Conservation (phyloP, 352 stramenopile genomes). For the Lagenidium giganteum region DNA sequence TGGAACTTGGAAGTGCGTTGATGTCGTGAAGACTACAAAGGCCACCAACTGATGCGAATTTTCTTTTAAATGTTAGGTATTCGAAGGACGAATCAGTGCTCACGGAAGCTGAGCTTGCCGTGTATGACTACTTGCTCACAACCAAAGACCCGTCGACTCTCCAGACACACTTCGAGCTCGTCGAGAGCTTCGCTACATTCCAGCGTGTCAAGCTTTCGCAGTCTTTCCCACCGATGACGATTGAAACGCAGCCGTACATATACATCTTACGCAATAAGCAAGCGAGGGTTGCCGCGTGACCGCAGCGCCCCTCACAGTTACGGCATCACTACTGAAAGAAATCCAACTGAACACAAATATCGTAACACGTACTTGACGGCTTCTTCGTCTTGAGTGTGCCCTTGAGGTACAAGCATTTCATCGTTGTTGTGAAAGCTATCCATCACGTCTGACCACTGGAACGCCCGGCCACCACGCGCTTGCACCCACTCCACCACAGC, state of each 20-base stretch:
- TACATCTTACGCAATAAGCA: constrained; percentile 62
- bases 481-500: constrained; percentile 56
- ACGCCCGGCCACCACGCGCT: constrained; percentile 5
- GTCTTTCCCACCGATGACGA: constrained; percentile 25
- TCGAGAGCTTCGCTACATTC: constrained; percentile 46
- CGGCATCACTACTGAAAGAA: constrained; percentile 17
- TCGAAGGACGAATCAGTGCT: constrained; percentile 69
- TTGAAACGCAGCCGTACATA: constrained; percentile 46
- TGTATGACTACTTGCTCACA: constrained; percentile 70
- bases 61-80: constrained; percentile 30
- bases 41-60: not conserved
- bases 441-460: constrained; percentile 27
- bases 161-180: constrained; percentile 34
- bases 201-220: constrained; percentile 27
- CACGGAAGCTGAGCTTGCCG: constrained; percentile 30
- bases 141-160: constrained; percentile 28
- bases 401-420: constrained; percentile 1
- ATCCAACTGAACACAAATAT: constrained; percentile 44
- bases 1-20: constrained; percentile 50
- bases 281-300: too few species aligned
- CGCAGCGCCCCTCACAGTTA: not conserved
- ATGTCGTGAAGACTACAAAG: not conserved
- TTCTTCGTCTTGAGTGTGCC: constrained; percentile 13
- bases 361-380: constrained; percentile 35
- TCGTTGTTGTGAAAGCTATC: constrained; percentile 7